Base-by-base conservation (phyloP, 2,329 filamentous ascomycete species). In the Magnaporthiopsis poae region DNA sequence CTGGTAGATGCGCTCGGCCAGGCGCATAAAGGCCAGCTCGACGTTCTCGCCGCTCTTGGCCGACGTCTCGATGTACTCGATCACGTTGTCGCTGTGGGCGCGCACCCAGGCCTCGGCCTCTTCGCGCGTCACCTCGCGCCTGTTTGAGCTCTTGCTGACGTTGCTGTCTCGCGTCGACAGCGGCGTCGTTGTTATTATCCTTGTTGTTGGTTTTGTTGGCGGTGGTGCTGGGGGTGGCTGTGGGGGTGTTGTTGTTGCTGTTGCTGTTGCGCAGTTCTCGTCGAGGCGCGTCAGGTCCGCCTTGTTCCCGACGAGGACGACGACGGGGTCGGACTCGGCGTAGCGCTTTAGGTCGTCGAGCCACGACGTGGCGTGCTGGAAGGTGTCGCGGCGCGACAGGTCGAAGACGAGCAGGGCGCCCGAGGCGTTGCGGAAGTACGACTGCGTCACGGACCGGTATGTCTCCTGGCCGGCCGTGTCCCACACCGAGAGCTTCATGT, bases 391-490 rank as follows among this genome's bases (percentile, higher is more conserved):
- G 67, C 95, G 86, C 35, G 91, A 91, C 70, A 99, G 94, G 77
- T 99, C 95, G 75, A 97, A 99, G 69, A 99, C 95, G 33, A 99
- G 86, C 18, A 99, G 83, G 62, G 79, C 85, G 68, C 85, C 85
- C 33, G 82, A 85, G 21, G 85, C 85, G 72, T 92, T 93, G 65
- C 93, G 89, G 78, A 96, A 96, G 80, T 97, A 97, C 69, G 90
- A 95, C 66, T 94, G 84, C 11, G 94, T 98, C 68, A 98, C 95
- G 61, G 90, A 94, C 77, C 97, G 97, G 82, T 98, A 98, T 15
- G 92, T 96, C 80, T 98, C 94, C 77, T 98, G 94, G 33, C 94
- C 94, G 21, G 94, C 94, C 0, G 94, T 98, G 75, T 97, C 94
- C 94, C 94, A 98, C 13, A 98, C 82, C 61, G 88, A 92, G 5